Evolutionary conservation across 2,329 filamentous ascomycete species (phyloP).

Genomic region (Trichoderma simmonsii): DNA sequence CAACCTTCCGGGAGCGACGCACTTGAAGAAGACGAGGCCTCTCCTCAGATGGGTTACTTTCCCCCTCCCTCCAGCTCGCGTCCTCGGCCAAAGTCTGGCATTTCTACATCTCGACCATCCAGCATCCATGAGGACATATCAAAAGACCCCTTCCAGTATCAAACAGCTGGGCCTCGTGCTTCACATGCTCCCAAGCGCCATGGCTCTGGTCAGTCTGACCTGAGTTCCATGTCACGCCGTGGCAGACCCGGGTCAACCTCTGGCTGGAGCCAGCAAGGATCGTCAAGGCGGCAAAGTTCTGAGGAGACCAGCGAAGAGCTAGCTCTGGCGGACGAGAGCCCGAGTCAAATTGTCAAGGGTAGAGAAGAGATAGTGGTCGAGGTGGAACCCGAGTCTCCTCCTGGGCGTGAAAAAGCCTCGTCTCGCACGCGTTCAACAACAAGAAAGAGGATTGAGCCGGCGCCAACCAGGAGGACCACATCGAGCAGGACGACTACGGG

Average conservation of each 20-base stretch:
- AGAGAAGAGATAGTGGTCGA: slow-evolving; percentile 41
- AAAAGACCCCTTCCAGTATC: slow-evolving; percentile 52
- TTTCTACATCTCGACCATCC: slow-evolving; percentile 38
- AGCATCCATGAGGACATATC: slow-evolving; percentile 32
- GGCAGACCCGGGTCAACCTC: slow-evolving; percentile 28
- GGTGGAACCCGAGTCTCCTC: slow-evolving; percentile 32
- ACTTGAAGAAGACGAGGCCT: slow-evolving; percentile 34
- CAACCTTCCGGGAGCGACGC: slow-evolving; percentile 29
- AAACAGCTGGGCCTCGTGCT: slow-evolving; percentile 44
- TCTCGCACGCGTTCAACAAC: slow-evolving; percentile 6
- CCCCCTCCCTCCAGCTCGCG: slow-evolving; percentile 43
- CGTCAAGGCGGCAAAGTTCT: slow-evolving; percentile 30
- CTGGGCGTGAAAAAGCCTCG: not conserved
- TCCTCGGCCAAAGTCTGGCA: slow-evolving; percentile 42
- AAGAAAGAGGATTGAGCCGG: slow-evolving; percentile 40
- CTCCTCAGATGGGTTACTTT: slow-evolving; percentile 52
- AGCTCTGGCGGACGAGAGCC: slow-evolving; percentile 16
- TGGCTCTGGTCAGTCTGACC: slow-evolving; percentile 34
- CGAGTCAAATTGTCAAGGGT: slow-evolving; percentile 28
- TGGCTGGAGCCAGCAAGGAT: slow-evolving; percentile 33
- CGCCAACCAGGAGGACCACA: slow-evolving; percentile 40
- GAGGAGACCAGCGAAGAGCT: slow-evolving; percentile 35
- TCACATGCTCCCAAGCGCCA: slow-evolving; percentile 38
- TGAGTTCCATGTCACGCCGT: slow-evolving; percentile 27
- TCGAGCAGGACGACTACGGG: slow-evolving; percentile 1